Evolutionary conservation across 2,329 filamentous ascomycete species (phyloP), one percentile per base, ranked within the genome.

Genomic region (Passalora sequoiae): DNA sequence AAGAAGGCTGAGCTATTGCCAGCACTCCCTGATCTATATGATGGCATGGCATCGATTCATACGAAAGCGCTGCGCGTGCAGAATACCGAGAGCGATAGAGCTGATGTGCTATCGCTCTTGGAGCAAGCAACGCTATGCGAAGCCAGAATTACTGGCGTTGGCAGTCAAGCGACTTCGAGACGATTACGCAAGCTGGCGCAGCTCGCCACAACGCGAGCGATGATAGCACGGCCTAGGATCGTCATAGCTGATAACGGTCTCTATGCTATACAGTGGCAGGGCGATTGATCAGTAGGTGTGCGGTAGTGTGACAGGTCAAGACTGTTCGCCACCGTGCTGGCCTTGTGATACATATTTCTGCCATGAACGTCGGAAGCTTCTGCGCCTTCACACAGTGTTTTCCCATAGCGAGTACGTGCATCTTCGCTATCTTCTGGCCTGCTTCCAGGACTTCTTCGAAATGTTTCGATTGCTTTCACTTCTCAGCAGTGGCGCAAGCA

Each of bases 21-120:
- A 33, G 40, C 49, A 5, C 31, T 54, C 2, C 51, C 54, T 9
- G 51, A 56, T 17, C 21, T 56, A 7, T 51, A 41, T 29, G 51
- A 53, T 25, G 46, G 44, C 13, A 28, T 56, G 16, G 51, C 29
- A 21, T 49, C 51, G 43, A 27, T 56, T 21, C 45, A 48, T 17
- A 49, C 47, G 5, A 53, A 53, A 29, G 36, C 37, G 2, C 31
- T 54, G 13, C 28, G 49, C 12, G 24, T 43, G 8, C 46, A 41
- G 17, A 46, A 43, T 12, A 40, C 41, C 8, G 40, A 52, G 20
- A 42, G 10, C 8, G 38, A 46, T 21, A 41, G 49, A 20, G 39
- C 44, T 22, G 38, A 32, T 12, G 38, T 51, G 4, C 15, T 54
- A 20, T 16, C 17, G 2, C 21, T 38, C n/a, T 32, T 55, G 19